These are phyloP conservation scores for Bruguiera gymnorhiza DNA, from an alignment of 345 rosid species.

Conservation along the genomic window DNA sequence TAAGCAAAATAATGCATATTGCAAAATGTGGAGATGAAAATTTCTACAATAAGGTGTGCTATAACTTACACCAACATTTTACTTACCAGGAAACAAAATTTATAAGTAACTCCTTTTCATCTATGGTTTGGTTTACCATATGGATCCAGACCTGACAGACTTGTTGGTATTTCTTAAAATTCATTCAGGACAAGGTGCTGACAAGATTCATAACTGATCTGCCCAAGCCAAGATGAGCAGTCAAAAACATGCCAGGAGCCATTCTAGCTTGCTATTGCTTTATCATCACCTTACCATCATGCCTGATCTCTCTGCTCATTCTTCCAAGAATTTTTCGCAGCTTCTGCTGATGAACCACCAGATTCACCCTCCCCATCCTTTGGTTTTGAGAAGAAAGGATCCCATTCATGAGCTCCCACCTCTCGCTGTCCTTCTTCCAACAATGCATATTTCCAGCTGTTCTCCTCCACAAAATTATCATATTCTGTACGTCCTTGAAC, in stretches of 20 bases:
- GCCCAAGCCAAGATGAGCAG: background rate
- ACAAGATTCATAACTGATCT: background rate
- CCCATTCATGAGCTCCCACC: slow-evolving; percentile 84
- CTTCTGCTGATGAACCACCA: slow-evolving; percentile 56
- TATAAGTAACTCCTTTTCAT: background rate
- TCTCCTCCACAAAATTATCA: slow-evolving; percentile 80
- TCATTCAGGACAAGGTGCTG: slow-evolving; percentile 8
- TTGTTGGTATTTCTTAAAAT: slow-evolving; percentile 14
- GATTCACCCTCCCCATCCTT: slow-evolving; percentile 48
- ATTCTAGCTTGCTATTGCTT: slow-evolving; percentile 10
- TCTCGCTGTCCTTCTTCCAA: slow-evolving; percentile 77
- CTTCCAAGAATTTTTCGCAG: slow-evolving; percentile 82
- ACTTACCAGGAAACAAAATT: too few relatives aligned
- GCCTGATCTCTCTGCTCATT: slow-evolving; percentile 69
- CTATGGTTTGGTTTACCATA: slow-evolving; percentile 16
- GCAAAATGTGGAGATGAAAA: slow-evolving; percentile 1
- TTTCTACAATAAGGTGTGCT: background rate
- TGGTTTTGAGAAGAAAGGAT: slow-evolving; percentile 89
- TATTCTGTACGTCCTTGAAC: slow-evolving; percentile 66
- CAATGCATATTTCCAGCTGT: slow-evolving; percentile 84
- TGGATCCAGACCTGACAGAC: slow-evolving; percentile 11
- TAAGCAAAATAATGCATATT: background rate
- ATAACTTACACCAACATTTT: too few relatives aligned
- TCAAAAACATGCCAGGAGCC: background rate
- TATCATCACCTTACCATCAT: slow-evolving; percentile 14